Evolutionary conservation across 2,329 filamentous ascomycete genomes (phyloP), one percentile per base, ranked within the genome.

Genomic region (Zymoseptoria brevis): DNA sequence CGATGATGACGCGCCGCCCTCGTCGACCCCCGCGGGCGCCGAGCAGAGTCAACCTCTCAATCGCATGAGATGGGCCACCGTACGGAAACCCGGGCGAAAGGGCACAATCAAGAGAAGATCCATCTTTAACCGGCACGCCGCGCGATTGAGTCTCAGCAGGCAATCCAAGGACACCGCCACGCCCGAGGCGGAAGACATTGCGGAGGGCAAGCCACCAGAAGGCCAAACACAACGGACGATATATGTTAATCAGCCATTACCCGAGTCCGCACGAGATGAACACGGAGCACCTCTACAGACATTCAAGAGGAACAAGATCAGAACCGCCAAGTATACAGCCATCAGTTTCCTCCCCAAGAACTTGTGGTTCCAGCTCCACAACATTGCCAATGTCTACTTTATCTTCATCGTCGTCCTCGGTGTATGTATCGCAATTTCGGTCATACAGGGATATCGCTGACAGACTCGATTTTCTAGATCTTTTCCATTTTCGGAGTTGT

Each of bases 341-440:
- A 75, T 99, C 64, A 96, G 89, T 61, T 99, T 99, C 75, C 75
- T 99, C 26, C 94, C 94, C 13, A 97, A 97, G 79, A 97, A 99
- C 75, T 73, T 99, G 71, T 99, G 87, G 85, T 90, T 96, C 65
- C 95, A 99, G 75, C 97, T 99, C 72, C 93, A 99, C 76, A 97
- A 97, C 72, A 88, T 99, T 69, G 94, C 94, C 71, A 99, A 99
- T 75, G 87, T 97, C 57, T 99, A 97, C 77, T 99, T 99, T 82
- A 80, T 97, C 67, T 96, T 97, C 77, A 83, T 93, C 69, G 92
- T 96, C 72, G 96, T 99, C 71, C 83, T 99, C 61, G 87, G 87
- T 70, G 94, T 97, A 87, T 81, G 92, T 82, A 58, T 45, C 13
- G 41, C 54, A 6, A 16, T 45, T 13, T 45, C 35, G 2, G 13